Base-by-base conservation (phyloP, 768 basidiomycete species). In the Lactarius hatsudake region DNA sequence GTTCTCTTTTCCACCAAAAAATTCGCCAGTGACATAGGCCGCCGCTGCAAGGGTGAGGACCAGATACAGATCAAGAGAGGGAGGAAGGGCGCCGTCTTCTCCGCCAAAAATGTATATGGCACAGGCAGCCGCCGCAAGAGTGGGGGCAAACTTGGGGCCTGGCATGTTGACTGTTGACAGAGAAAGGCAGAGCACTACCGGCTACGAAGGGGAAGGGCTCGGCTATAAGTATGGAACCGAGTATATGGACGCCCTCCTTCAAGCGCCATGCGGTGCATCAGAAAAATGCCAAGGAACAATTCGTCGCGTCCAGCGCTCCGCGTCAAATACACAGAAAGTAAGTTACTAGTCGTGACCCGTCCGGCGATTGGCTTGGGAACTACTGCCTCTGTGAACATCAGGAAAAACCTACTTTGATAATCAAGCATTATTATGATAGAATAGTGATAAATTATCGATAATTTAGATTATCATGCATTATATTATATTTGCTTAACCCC, bases 141-240 rank as follows among this genome's bases (percentile, higher is more conserved):
- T n/a, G 26, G 15, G 3, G 1, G n/a, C 34, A 6, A 23, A 26
- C 20, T 12, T 0, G 5, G 40, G 20, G 36, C 5, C 10, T 1
- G 43, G 43, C 63, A 64, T 64, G 43, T 18, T 64, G 13, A 40
- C 34, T 59, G 56, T 18, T 64, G 13, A 59, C 34, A 12, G 30
- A 55, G 30, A 13, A 55, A 28, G 10, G 53, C 17, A 28, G 17
- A 4, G 26, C 26, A 28, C 26, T 20, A 18, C 3, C 1, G 3
- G 54, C 7, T 28, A 20, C 48, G 7, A 55, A 32, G 54, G 26
- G 28, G n/a, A 9, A 32, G 28, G 15, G 30, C 3, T 32, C 18
- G 7, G 9, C 3, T 55, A 30, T 55, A 55, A 55, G 30, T 55
- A 18, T 28, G 54, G 54, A 51, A 26, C 12, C 12, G 10, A 26